Conservation (phyloP, 306 rosid species). For the Arachis hypogaea region DNA sequence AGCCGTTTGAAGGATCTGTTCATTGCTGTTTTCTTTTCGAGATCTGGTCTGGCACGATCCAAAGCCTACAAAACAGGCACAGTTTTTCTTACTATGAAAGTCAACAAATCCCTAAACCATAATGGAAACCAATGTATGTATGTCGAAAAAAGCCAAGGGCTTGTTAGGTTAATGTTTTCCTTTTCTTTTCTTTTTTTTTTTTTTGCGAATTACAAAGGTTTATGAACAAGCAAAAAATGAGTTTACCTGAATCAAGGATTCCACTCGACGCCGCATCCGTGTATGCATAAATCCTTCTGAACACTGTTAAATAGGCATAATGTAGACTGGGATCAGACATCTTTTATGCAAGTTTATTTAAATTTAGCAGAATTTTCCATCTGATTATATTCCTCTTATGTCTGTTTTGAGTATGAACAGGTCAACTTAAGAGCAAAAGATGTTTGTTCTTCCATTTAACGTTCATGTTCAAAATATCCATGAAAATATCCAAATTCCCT, state of each 20-base stretch:
- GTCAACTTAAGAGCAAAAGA: no score
- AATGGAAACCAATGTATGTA: conserved; percentile 19
- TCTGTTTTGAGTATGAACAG: no score
- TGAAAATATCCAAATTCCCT: no score
- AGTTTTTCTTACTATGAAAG: conserved; percentile 1
- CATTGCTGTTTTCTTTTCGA: conserved; percentile 52
- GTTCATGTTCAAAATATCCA: no score
- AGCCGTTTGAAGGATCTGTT: conserved; percentile 85
- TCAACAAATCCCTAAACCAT: conserved; percentile 7
- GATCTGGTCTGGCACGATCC: conserved; percentile 84
- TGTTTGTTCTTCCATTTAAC: no score
- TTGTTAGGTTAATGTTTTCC: no score
- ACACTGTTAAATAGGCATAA: conserved; percentile 60
- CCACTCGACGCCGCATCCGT: conserved; percentile 99
- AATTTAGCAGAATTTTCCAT: conserved; percentile 31
- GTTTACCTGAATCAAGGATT: conserved; percentile 84
- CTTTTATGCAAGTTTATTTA: conserved; percentile 10
- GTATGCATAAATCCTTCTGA: conserved; percentile 99
- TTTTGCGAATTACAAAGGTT: conserved; percentile 21
- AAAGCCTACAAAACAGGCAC: conserved; percentile 57
- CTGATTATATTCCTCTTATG: neutral
- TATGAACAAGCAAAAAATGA: conserved; percentile 31
- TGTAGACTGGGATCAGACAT: conserved; percentile 28
- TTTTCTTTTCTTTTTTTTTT: no score
- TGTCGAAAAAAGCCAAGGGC: neutral